Base-by-base conservation (phyloP, 2,329 filamentous ascomycete species). In the Diaporthe amygdali region DNA sequence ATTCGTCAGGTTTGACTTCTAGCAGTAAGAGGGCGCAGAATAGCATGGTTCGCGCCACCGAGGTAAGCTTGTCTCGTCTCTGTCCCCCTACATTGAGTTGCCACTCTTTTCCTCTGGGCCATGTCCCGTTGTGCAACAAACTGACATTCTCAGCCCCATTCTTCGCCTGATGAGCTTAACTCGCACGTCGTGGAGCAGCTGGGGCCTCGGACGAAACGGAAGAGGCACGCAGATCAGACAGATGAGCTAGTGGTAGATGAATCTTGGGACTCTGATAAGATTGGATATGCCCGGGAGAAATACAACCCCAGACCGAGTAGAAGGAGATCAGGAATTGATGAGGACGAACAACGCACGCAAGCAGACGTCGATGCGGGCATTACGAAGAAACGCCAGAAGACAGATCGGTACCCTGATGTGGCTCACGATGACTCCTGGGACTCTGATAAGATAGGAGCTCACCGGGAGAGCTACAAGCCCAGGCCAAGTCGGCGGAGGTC, bases 291-390 rank as follows among this genome's bases (percentile, higher is more conserved):
- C 20, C 47, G 52, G 14, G 74, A 72, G 49, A 39, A 37, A 15
- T 71, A 70, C 41, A 68, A 51, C 14, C 72, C 74, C 44, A 73
- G 74, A 47, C 70, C 73, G 66, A 74, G 69, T 73, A 66, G 72
- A 71, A 51, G 46, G 55, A 64, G 55, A 69, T 22, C 67, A 52
- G 55, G 51, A 55, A 49, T 54, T 70, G 52, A 59, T 69, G 37
- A 75, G 25, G 67, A 69, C n/a, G 55, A 68, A 37, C 66, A 59
- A n/a, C 54, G 32, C 27, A 17, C 39, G 12, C 34, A 25, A 59
- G 64, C 32, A 51, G 49, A 49, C n/a, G 34, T 10, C 15, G 20
- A 22, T 17, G 22, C 27, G 12, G 39, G 10, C 14, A 47, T 12
- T 22, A 32, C 61, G 22, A 39, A 27, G 39, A 63, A 49, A 22